A percentile compares a stretch with the other conserved stretches of the same genome.
phyloP scores from a whole-genome alignment of 306 rosid genomes.

The Trichosanthes truncata region DNA sequence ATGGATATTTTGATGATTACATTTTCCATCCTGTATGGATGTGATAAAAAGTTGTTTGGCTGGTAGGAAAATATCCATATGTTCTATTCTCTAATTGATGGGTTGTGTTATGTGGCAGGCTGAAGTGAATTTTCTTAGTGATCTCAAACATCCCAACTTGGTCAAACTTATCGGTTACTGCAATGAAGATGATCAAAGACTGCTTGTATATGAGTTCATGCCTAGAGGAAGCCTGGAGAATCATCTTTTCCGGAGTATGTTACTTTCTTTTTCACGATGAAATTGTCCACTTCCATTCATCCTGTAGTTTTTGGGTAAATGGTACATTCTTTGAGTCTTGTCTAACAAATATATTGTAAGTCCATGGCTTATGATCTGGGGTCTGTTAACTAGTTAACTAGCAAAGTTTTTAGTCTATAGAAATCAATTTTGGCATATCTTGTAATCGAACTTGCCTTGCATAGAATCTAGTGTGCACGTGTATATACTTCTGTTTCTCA shows the following conservation, averaged over 20 bases:
- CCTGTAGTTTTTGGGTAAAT: conserved; percentile 7
- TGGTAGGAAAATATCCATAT: not conserved
- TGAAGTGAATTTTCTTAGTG: conserved; percentile 90
- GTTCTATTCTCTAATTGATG: conserved; percentile 2
- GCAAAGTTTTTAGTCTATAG: not conserved
- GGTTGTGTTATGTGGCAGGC: conserved; percentile 49
- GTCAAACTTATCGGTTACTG: conserved; percentile 95
- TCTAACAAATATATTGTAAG: not conserved
- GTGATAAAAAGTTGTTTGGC: not conserved
- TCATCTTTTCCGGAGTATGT: conserved; percentile 90
- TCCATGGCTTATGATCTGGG: not conserved
- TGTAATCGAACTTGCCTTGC: not conserved
- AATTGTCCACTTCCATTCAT: not conserved
- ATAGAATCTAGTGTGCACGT: not conserved
- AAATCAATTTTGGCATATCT: not conserved
- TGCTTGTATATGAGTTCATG: conserved; percentile 94
- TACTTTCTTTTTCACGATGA: not conserved
- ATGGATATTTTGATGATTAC: not conserved
- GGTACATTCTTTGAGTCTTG: not conserved
- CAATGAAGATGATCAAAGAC: conserved; percentile 90
- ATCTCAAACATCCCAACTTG: conserved; percentile 76
- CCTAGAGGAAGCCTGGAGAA: conserved; percentile 97
- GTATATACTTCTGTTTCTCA: not conserved
- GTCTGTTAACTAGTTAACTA: not conserved
- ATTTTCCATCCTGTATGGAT: not conserved